Base-by-base conservation (phyloP, 2,329 filamentous ascomycete species). In the Curvularia hawaiiensis region DNA sequence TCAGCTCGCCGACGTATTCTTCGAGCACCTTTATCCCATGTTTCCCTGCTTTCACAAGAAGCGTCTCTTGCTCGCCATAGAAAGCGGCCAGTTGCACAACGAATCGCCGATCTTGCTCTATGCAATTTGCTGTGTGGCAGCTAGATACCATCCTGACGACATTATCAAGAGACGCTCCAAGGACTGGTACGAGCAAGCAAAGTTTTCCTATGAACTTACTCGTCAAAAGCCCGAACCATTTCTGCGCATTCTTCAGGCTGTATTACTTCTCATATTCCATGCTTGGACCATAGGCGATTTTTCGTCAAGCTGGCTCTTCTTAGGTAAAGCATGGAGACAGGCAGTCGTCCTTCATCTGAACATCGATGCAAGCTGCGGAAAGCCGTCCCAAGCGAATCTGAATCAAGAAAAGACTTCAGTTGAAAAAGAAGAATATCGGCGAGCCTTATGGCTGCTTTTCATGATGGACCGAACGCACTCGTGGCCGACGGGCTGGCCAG, bases 301-400 rank as follows among this genome's bases (percentile, higher is more conserved):
- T 52, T 71, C 67, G 14, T 47, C 65, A 18, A 65, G 62, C 33
- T 75, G 69, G 68, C 49, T 73, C 2, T 66, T 59, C n/a, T 41
- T 75, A 18, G 73, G 70, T 7, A 74, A 72, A 46, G 66, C 68
- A 6, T 75, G 73, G 73, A 64, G 71, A 43, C 72, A 75, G 52
- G 66, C 61, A 4, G 69, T 67, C 12, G 60, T 66, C 10, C 52
- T 74, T 5, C 63, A 67, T 3, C 53, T 74, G 41, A 73, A 54
- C 18, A 14, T 16, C 12, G 26, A 40, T 18, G 35, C 28, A 9
- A 35, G 35, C 24, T 6, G 43, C 35, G 54, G 55, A 9, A 48
- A 47, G 20, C n/a, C 46, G 2, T 9, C 26, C 22, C 20, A 14
- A 35, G 12, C 50, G 18, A 56, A 59, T 20, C 58, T 43, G 38